These are phyloP conservation scores for Colletotrichum gloeosporioides DNA, from an alignment of 2,329 filamentous ascomycete genomes.

Conservation along the genomic window DNA sequence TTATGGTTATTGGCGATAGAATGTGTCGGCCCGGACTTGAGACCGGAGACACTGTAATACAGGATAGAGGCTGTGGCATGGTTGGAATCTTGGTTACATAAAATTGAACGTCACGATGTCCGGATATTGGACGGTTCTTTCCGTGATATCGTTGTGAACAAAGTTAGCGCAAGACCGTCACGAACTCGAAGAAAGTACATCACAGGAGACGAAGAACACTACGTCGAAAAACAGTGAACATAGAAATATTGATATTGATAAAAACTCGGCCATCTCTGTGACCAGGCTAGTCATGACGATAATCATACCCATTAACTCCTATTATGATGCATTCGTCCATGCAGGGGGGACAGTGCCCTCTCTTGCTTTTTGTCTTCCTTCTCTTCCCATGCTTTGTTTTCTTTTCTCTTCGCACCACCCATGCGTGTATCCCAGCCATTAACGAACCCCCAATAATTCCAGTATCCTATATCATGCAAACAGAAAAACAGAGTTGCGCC, in stretches of 20 bases:
- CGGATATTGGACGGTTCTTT: background rate
- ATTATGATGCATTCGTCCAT: conserved; percentile 7
- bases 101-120: background rate
- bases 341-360: background rate
- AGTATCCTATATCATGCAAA: background rate
- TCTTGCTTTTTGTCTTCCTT: background rate
- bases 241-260: background rate
- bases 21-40: background rate
- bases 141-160: background rate
- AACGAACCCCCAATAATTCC: background rate
- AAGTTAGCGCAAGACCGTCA: background rate
- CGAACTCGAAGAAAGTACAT: background rate
- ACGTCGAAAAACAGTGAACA: background rate
- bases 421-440: conserved; percentile 10
- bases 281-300: conserved; percentile 3
- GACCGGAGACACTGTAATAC: background rate
- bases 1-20: background rate
- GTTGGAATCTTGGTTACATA: background rate
- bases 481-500: background rate
- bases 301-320: conserved; percentile 14
- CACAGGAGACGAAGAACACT: background rate
- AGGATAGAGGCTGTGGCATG: background rate
- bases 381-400: background rate
- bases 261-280: background rate
- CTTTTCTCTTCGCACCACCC: background rate